phyloP scores from a whole-genome alignment of 768 basidiomycete genomes.

The Podaxis pistillaris region DNA sequence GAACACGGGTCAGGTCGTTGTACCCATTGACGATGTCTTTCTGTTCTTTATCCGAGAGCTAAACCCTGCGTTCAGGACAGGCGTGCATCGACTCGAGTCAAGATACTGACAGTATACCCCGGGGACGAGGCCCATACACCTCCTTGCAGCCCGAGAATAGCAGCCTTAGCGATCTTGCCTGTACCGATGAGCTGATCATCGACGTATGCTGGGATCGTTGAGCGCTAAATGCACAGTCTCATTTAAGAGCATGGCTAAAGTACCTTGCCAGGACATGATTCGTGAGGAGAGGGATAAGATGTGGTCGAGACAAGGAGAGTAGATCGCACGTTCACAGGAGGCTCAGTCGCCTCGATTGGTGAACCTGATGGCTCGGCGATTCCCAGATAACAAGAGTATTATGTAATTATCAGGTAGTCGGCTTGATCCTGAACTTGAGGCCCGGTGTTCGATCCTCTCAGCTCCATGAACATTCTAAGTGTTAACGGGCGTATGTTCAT shows the following conservation, averaged over 20 bases:
- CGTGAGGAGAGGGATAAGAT: slow-evolving; percentile 4
- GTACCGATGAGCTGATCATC: slow-evolving; percentile 76
- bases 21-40: slow-evolving; percentile 50
- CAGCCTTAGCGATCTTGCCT: slow-evolving; percentile 72
- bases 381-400: slow-evolving; percentile 11
- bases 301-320: slow-evolving; percentile 11
- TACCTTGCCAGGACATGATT: slow-evolving; percentile 76
- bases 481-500: background rate
- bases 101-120: slow-evolving; percentile 55
- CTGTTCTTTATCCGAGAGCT: slow-evolving; percentile 72
- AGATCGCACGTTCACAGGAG: slow-evolving; percentile 13
- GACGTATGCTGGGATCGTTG: slow-evolving; percentile 61
- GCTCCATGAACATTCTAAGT: background rate
- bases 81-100: background rate
- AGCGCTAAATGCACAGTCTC: background rate
- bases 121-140: slow-evolving; percentile 73
- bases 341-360: background rate
- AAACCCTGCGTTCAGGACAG: slow-evolving; percentile 1
- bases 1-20: slow-evolving; percentile 35
- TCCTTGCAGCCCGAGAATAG: slow-evolving; percentile 70
- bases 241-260: background rate
- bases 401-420: background rate
- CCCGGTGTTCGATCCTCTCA: background rate
- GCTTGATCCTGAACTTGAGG: background rate
- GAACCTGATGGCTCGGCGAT: slow-evolving; percentile 11